These are phyloP conservation scores for Pichia kluyveri DNA, from an alignment of 805 yeast genomes.

Conservation along the genomic window DNA sequence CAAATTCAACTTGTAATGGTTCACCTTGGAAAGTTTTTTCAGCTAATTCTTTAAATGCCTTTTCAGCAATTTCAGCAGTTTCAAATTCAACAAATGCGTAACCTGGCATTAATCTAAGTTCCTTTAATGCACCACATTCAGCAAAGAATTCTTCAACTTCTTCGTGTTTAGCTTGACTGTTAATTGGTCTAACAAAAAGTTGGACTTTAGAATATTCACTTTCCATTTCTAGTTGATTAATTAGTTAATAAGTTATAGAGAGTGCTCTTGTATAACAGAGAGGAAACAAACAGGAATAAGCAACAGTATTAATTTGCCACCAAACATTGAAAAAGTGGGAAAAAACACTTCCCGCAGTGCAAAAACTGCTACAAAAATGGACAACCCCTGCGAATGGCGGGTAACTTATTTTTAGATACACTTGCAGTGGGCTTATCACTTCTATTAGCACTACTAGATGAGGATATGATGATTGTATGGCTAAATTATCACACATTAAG, in stretches of 20 bases:
- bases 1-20: conserved; percentile 42
- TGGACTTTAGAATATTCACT: conserved; percentile 28
- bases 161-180: conserved; percentile 29
- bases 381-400: too few relatives aligned
- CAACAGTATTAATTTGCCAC: too few relatives aligned
- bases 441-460: too few relatives aligned
- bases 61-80: conserved; percentile 43
- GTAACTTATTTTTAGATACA: too few relatives aligned
- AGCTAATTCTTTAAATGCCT: conserved; percentile 39
- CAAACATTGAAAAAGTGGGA: too few relatives aligned
- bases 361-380: too few relatives aligned
- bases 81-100: conserved; percentile 86
- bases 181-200: conserved; percentile 31
- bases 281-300: too few relatives aligned
- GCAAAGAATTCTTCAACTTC: conserved; percentile 64
- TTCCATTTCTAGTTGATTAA: not conserved
- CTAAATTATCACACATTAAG: too few relatives aligned
- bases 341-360: too few relatives aligned
- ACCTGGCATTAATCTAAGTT: conserved; percentile 68
- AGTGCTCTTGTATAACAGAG: too few relatives aligned
- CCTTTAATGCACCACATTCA: conserved; percentile 57
- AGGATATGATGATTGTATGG: too few relatives aligned
- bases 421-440: too few relatives aligned
- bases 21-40: conserved; percentile 42
- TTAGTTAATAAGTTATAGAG: not conserved